Conservation (phyloP, 2,329 filamentous ascomycete genomes). For the Colletotrichum lindemuthianum region DNA sequence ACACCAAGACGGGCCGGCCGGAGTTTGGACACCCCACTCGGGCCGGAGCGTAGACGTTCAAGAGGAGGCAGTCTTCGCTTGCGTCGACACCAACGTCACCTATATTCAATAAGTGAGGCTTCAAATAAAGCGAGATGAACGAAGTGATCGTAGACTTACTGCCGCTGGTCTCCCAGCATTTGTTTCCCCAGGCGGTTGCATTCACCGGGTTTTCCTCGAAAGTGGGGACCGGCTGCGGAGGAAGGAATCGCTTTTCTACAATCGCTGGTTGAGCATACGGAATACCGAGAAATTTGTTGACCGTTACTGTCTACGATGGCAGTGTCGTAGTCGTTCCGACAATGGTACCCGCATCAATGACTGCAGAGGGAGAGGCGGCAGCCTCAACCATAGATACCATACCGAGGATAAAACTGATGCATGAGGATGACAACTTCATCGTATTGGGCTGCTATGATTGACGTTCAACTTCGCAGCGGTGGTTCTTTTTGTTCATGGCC, state of each 20-base stretch:
- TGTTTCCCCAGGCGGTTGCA: slow-evolving; percentile 14
- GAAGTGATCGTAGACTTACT: neutral
- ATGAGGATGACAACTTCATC: too few species aligned
- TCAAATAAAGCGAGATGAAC: neutral
- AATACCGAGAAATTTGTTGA: slow-evolving; percentile 45
- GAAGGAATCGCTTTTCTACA: slow-evolving; percentile 7
- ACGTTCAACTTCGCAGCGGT: too few species aligned
- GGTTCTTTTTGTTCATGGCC: too few species aligned
- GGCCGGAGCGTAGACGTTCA: slow-evolving; percentile 46
- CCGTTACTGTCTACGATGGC: slow-evolving; percentile 8
- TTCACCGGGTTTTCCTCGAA: slow-evolving; percentile 1
- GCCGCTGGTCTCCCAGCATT: neutral
- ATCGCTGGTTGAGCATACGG: slow-evolving; percentile 43
- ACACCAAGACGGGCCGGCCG: slow-evolving; percentile 26
- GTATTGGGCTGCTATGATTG: too few species aligned
- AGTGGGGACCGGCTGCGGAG: neutral
- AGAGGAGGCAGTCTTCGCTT: slow-evolving; percentile 47
- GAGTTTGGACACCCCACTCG: slow-evolving; percentile 17
- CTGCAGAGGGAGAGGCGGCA: neutral
- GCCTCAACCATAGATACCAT: too few species aligned
- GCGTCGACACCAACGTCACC: slow-evolving; percentile 25
- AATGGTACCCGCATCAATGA: slow-evolving; percentile 2
- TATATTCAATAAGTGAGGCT: rapidly evolving
- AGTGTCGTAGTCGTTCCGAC: slow-evolving; percentile 1
- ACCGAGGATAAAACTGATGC: too few species aligned